Conservation (phyloP, 2,329 filamentous ascomycete genomes). For the Clonostachys rhizophaga region DNA sequence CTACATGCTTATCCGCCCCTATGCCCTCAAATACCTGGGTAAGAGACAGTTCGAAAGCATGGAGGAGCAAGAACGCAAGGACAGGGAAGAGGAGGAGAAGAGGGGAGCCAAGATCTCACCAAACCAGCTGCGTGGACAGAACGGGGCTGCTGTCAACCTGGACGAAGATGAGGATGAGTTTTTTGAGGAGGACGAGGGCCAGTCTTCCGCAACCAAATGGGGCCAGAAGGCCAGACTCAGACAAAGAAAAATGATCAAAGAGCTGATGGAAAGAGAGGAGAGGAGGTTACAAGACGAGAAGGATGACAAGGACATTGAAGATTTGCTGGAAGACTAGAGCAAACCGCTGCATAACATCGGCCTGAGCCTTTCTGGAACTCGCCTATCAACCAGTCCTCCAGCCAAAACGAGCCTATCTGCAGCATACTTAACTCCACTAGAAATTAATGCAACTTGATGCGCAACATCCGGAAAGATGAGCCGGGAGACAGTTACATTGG, state of each 20-base stretch:
- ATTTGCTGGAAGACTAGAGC: conserved; percentile 56
- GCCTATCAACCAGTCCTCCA: too few relatives aligned
- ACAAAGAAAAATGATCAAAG: conserved; percentile 63
- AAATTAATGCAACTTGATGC: too few relatives aligned
- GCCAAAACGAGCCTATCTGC: too few relatives aligned
- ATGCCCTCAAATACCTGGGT: conserved; percentile 63
- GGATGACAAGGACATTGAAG: conserved; percentile 71
- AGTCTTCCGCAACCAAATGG: conserved; percentile 53
- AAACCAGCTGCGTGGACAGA: conserved; percentile 58
- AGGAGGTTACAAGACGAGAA: conserved; percentile 56
- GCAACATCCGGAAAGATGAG: too few relatives aligned
- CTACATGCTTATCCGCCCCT: conserved; percentile 71
- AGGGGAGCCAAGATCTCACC: conserved; percentile 55
- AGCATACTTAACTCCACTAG: too few relatives aligned
- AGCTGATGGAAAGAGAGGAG: conserved; percentile 60
- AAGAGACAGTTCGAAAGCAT: conserved; percentile 50
- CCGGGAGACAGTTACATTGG: too few relatives aligned
- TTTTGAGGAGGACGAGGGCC: conserved; percentile 28
- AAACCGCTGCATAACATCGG: too few relatives aligned
- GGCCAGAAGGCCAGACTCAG: conserved; percentile 66
- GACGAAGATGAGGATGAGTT: conserved; percentile 40
- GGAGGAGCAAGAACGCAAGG: conserved; percentile 57
- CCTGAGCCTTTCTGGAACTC: too few relatives aligned
- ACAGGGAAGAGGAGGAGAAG: conserved; percentile 43
- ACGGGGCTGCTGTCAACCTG: conserved; percentile 33